Conservation (phyloP, 202 grass and related monocot species). For the Bolboschoenoplectus hybrid region DNA sequence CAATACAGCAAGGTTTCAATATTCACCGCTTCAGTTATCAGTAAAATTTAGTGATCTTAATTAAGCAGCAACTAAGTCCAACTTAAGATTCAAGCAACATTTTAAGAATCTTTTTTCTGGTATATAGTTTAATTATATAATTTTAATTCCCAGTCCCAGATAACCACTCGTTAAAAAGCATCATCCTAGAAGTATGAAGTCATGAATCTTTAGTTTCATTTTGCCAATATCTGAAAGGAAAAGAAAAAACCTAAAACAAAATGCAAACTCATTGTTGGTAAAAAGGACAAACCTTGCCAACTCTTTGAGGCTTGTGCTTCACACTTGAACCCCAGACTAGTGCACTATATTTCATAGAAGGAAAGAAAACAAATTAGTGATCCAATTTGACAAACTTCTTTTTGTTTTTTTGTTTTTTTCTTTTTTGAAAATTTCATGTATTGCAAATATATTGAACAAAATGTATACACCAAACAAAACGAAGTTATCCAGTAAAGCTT, state of each 20-base stretch:
- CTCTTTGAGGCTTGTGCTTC: conserved; percentile 97
- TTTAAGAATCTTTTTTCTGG: not conserved
- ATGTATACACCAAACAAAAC: not conserved
- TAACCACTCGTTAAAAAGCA: not conserved
- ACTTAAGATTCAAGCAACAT: not conserved
- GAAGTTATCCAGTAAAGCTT: not conserved
- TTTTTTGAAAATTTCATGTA: not conserved
- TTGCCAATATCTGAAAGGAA: not conserved
- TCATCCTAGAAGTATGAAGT: not conserved
- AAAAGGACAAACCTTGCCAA: conserved; percentile 68
- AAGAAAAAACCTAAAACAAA: not conserved
- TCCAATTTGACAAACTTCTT: not conserved
- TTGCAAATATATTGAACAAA: not conserved
- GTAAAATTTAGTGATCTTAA: not conserved
- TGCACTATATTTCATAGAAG: conserved; percentile 51
- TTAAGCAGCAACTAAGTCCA: not conserved
- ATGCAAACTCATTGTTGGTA: not conserved
- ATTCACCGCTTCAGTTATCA: not conserved
- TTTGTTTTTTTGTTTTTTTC: not conserved
- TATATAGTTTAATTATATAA: not conserved
- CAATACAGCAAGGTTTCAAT: not conserved
- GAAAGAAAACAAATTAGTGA: not conserved
- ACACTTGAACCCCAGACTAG: conserved; percentile 94
- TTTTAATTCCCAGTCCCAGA: not conserved
- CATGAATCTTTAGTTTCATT: not conserved